Evolutionary conservation across 202 grass and related monocot species (phyloP).

Genomic region (Setaria italica): DNA sequence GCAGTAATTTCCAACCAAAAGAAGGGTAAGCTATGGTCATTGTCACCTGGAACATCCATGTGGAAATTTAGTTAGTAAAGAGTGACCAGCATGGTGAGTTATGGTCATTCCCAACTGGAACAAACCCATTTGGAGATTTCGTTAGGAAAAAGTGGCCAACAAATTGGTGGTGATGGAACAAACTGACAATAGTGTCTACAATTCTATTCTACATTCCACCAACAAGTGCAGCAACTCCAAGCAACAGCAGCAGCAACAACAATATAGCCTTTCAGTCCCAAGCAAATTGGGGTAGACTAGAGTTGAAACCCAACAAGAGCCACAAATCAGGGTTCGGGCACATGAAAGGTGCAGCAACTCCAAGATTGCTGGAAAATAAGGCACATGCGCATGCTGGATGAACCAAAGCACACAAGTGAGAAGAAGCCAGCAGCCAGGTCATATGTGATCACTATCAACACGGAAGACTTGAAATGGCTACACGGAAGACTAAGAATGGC

Average conservation of each 20-base stretch:
- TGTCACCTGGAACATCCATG: slow-evolving; percentile 8
- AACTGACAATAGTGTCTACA: not conserved
- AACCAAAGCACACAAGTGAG: not conserved
- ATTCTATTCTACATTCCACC: not conserved
- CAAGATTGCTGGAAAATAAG: slow-evolving; percentile 27
- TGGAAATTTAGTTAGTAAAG: not conserved
- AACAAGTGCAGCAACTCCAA: not conserved
- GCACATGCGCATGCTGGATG: not conserved
- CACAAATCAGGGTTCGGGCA: no score
- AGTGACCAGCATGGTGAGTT: not conserved
- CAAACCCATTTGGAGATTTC: slow-evolving; percentile 22
- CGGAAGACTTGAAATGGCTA: not conserved
- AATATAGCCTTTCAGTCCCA: no score
- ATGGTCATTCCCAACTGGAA: not conserved
- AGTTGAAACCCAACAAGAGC: no score
- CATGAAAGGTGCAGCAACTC: not conserved
- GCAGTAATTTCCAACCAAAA: slow-evolving; percentile 14
- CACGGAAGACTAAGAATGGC: not conserved
- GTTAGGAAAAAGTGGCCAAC: not conserved
- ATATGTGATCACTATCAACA: slow-evolving; percentile 1
- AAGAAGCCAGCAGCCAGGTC: not conserved
- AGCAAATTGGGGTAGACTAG: no score
- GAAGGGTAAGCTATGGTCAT: not conserved
- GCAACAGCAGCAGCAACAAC: no score
- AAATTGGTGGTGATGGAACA: not conserved